Percentiles rank a stretch among this genome's conserved stretches.
These are phyloP conservation scores for Rosa multiflora DNA, from an alignment of 306 rosid genomes.

Conservation along the genomic window DNA sequence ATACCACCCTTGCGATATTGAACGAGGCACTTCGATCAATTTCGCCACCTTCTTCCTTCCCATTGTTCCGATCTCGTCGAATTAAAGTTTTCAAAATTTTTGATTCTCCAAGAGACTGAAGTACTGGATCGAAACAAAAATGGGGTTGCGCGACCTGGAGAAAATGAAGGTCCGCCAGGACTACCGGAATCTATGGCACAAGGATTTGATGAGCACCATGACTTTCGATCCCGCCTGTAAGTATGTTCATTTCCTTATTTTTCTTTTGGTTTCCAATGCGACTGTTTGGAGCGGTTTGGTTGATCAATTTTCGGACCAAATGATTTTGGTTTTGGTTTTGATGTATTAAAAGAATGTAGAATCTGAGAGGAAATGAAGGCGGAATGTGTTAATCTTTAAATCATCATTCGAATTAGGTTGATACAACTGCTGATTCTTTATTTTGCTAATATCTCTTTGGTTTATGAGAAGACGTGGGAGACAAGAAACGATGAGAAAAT, in stretches of 20 bases:
- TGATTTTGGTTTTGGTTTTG: not conserved
- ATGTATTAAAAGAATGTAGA: not conserved
- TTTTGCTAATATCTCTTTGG: conserved; percentile 7
- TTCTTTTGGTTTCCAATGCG: conserved; percentile 9
- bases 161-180: conserved; percentile 64
- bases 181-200: conserved; percentile 69
- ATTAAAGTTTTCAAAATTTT: not conserved
- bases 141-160: conserved; percentile 30
- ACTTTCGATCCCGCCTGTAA: conserved; percentile 50
- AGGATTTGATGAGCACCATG: conserved; percentile 47
- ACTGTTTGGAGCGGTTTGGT: not conserved
- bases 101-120: not conserved
- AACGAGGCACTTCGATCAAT: conserved; percentile 6
- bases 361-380: not conserved
- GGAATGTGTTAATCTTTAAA: not conserved
- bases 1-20: not conserved
- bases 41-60: not conserved
- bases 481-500: not conserved
- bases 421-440: not conserved
- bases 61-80: not conserved
- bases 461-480: not conserved
- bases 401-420: not conserved
- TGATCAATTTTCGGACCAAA: not conserved
- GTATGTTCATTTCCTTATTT: not conserved
- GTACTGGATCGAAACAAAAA: not conserved